phyloP scores from a whole-genome alignment of 2,329 filamentous ascomycete genomes.

The Aspergillus sp. region DNA sequence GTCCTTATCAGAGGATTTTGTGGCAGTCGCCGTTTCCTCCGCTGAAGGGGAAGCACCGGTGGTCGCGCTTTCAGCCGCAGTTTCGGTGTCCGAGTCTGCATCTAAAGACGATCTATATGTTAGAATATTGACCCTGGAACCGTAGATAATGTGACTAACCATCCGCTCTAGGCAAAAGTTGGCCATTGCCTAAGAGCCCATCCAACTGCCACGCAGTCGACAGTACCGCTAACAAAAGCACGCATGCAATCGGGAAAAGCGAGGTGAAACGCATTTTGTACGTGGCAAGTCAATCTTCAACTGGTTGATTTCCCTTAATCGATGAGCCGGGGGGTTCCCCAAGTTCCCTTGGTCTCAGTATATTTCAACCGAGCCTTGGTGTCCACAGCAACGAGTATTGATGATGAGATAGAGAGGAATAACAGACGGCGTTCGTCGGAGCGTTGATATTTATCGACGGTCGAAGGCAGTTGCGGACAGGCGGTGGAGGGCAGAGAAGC shows the following conservation, averaged over 20 bases:
- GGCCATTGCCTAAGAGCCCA: slow-evolving; percentile 20
- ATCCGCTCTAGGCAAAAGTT: slow-evolving; percentile 27
- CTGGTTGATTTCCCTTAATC: not conserved
- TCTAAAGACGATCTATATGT: not conserved
- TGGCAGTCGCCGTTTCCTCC: slow-evolving; percentile 18
- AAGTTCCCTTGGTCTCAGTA: not conserved
- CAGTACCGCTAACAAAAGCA: slow-evolving; percentile 32
- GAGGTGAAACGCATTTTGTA: slow-evolving; percentile 34
- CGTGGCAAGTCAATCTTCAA: not conserved
- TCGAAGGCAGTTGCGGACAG: not conserved
- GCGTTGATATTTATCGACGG: not conserved
- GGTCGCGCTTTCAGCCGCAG: slow-evolving; percentile 21
- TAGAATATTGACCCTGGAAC: not conserved
- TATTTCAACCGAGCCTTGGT: not conserved
- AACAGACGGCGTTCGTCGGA: not conserved
- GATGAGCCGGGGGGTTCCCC: not conserved
- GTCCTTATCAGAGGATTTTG: slow-evolving; percentile 13
- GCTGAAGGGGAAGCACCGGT: slow-evolving; percentile 16
- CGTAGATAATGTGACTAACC: slow-evolving; percentile 12
- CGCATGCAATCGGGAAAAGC: slow-evolving; percentile 33
- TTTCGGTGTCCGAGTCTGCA: slow-evolving; percentile 12
- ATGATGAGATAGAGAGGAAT: not conserved
- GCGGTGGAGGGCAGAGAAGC: not conserved
- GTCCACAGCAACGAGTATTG: slow-evolving; percentile 9
- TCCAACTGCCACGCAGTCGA: slow-evolving; percentile 31